Conservation (phyloP, 176 grass and related monocot genomes). For the Bromus sterilis region DNA sequence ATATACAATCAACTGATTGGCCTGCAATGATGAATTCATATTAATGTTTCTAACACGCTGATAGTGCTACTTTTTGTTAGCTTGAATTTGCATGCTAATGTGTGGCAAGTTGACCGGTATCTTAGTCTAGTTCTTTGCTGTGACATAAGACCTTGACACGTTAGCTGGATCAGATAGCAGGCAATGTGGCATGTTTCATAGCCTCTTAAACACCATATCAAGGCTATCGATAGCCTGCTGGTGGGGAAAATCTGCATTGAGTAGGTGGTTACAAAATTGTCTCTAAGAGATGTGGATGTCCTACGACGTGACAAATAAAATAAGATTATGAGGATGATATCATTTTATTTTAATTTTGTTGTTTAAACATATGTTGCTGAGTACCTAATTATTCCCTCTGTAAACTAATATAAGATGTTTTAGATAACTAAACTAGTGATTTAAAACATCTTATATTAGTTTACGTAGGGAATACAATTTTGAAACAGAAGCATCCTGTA, state of each 20-base stretch:
- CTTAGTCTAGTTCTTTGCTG: neutral
- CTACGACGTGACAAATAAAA: neutral
- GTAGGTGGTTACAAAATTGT: constrained; percentile 25
- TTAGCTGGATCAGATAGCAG: neutral
- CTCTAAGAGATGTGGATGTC: constrained; percentile 1
- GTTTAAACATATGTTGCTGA: neutral
- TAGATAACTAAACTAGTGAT: too few species aligned
- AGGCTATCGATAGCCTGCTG: neutral
- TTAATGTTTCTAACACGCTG: neutral
- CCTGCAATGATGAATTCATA: neutral
- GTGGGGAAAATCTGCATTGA: constrained; percentile 17
- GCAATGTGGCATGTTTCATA: neutral
- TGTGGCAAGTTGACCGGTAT: neutral
- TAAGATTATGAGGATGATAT: neutral
- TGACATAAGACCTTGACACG: neutral
- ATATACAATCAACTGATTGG: neutral
- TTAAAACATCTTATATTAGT: too few species aligned
- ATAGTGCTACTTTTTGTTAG: constrained; percentile 7
- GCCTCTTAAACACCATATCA: constrained; percentile 1
- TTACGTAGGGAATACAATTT: too few species aligned
- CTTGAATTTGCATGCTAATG: neutral
- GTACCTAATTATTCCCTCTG: too few species aligned
- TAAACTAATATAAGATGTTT: too few species aligned
- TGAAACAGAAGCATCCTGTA: neutral
- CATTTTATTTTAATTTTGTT: neutral